Evolutionary conservation across 768 basidiomycete genomes (phyloP).

Genomic region (Albatrellus ellisii): DNA sequence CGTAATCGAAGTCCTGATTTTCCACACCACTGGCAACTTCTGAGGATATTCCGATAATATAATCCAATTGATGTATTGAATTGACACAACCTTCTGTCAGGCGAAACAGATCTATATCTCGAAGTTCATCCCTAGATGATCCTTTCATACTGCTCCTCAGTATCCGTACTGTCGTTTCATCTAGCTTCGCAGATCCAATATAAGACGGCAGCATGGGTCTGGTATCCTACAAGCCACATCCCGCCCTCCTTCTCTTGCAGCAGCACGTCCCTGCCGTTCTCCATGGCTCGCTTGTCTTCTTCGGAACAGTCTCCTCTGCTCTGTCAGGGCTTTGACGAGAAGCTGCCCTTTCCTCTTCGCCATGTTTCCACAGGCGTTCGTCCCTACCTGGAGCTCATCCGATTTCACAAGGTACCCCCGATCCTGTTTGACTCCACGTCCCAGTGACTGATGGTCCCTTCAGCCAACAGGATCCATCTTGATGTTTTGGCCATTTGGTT

Average conservation of each 20-base stretch:
- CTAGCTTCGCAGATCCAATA: no score
- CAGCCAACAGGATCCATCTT: conserved; percentile 1
- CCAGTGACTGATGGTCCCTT: not conserved
- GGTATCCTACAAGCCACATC: no score
- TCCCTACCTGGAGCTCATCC: conserved; percentile 13
- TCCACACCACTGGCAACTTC: no score
- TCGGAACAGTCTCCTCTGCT: not conserved
- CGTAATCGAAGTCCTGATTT: no score
- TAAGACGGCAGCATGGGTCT: no score
- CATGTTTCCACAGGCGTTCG: conserved; percentile 10
- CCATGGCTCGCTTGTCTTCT: conserved; percentile 2
- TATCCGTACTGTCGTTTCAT: no score
- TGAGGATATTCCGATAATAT: no score
- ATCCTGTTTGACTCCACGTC: not conserved
- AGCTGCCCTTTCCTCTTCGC: conserved; percentile 13
- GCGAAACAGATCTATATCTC: no score
- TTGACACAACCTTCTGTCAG: no score
- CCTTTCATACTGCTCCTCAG: no score
- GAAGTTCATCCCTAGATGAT: no score
- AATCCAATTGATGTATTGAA: no score
- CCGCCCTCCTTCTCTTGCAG: not conserved
- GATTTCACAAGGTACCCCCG: not conserved
- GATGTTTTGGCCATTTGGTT: conserved; percentile 6
- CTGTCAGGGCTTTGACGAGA: conserved; percentile 3
- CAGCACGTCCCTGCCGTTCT: not conserved